Evolutionary conservation across 306 rosid species (phyloP).

Genomic region (Crotalaria pallida): DNA sequence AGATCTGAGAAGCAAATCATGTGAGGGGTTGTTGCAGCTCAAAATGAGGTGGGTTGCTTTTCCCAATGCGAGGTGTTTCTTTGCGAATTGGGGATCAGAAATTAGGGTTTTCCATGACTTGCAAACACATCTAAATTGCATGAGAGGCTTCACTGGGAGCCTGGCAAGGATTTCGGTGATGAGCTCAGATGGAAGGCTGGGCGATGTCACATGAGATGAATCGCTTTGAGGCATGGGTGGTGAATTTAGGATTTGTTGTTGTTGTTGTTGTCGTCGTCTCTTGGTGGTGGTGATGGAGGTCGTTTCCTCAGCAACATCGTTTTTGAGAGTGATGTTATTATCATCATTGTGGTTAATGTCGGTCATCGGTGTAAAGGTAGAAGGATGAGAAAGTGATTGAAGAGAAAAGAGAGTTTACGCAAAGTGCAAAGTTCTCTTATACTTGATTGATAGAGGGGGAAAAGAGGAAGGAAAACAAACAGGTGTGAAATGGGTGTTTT

Average conservation of each 20-base stretch:
- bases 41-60: neutral
- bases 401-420: too few relatives aligned
- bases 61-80: conserved; percentile 21
- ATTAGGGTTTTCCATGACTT: conserved; percentile 33
- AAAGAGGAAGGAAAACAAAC: too few relatives aligned
- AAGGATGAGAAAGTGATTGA: too few relatives aligned
- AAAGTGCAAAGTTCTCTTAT: too few relatives aligned
- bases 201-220: neutral
- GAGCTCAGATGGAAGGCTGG: conserved; percentile 25
- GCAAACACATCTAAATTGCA: conserved; percentile 16
- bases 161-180: conserved; percentile 17
- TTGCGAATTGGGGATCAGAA: conserved; percentile 31
- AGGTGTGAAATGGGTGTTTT: too few relatives aligned
- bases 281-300: neutral
- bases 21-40: neutral
- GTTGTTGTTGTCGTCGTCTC: neutral
- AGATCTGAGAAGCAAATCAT: neutral
- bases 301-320: neutral
- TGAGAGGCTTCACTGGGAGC: conserved; percentile 22
- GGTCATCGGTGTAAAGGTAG: neutral
- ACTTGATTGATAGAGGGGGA: too few relatives aligned
- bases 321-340: neutral
- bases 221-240: neutral
- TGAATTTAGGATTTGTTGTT: neutral
- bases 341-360: neutral